A percentile compares a stretch with the other conserved stretches of the same genome.
Evolutionary conservation across 2,329 filamentous ascomycete species (phyloP).

Genomic region (Balansia obtecta): DNA sequence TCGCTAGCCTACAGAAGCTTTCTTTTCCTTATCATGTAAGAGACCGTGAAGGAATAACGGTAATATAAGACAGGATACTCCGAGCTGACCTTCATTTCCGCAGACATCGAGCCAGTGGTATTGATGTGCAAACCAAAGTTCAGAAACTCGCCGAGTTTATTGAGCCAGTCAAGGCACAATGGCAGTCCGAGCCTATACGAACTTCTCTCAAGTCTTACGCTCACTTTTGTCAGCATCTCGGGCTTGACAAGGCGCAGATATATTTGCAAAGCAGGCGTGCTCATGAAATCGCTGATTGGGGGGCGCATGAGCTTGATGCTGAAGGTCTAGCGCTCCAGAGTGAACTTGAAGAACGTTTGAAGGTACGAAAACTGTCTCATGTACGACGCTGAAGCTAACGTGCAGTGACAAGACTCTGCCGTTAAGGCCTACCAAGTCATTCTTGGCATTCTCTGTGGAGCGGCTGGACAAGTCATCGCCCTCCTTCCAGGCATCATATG

Average conservation of each 20-base stretch:
- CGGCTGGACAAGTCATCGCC: constrained; percentile 64
- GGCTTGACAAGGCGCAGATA: constrained; percentile 64
- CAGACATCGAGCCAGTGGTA: constrained; percentile 66
- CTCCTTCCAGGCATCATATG: constrained; percentile 62
- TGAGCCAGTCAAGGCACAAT: constrained; percentile 67
- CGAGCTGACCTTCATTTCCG: not conserved
- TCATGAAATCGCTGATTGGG: constrained; percentile 72
- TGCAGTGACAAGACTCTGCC: constrained; percentile 47
- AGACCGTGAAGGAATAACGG: not conserved
- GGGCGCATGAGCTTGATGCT: constrained; percentile 58
- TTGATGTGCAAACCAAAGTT: constrained; percentile 60
- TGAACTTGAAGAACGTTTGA: constrained; percentile 64
- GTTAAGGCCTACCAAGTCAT: constrained; percentile 76
- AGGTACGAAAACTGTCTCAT: constrained; percentile 29
- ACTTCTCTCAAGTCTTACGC: constrained; percentile 60
- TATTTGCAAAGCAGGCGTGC: constrained; percentile 67
- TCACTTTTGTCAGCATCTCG: constrained; percentile 69
- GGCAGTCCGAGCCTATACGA: constrained; percentile 61
- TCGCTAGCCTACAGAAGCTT: constrained; percentile 81
- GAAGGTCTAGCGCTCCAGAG: constrained; percentile 70
- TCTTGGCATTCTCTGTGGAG: constrained; percentile 87
- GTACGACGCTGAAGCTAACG: constrained; percentile 7
- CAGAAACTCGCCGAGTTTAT: constrained; percentile 66
- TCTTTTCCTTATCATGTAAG: constrained; percentile 79
- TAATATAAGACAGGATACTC: no score